These are phyloP conservation scores for Vigna reflexopilosa DNA, from an alignment of 306 rosid species.

Conservation along the genomic window DNA sequence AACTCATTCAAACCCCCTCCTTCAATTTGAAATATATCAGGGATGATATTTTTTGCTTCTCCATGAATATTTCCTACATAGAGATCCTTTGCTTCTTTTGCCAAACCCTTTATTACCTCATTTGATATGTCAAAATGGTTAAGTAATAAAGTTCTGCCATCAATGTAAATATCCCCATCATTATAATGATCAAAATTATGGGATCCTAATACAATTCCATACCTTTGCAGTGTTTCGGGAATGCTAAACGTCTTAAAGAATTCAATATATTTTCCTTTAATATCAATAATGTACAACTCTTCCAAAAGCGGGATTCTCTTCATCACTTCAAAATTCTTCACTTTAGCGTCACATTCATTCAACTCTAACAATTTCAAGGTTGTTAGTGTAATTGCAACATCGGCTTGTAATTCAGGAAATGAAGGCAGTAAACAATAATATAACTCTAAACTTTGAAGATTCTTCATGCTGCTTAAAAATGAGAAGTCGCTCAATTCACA, in stretches of 20 bases:
- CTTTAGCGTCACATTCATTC: neutral
- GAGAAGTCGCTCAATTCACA: constrained; percentile 33
- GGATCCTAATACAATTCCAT: neutral
- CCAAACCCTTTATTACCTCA: neutral
- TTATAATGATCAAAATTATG: too few relatives aligned
- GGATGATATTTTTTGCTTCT: neutral
- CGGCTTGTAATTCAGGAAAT: neutral
- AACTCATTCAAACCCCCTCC: constrained; percentile 30
- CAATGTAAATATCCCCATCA: neutral
- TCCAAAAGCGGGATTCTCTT: neutral
- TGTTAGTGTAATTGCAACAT: neutral
- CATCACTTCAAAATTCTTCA: neutral
- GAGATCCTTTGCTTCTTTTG: neutral
- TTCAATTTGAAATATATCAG: constrained; percentile 18
- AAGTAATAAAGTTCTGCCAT: neutral
- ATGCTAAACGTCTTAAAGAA: neutral
- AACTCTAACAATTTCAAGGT: constrained; percentile 26
- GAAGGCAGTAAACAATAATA: neutral
- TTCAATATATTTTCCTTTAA: neutral
- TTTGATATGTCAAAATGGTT: neutral
- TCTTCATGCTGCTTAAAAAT: neutral
- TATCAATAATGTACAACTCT: neutral
- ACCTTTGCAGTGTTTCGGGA: neutral
- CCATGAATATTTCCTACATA: neutral
- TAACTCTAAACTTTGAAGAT: constrained; percentile 36